Conservation (phyloP, 306 rosid genomes). For the Fagus sylvatica region DNA sequence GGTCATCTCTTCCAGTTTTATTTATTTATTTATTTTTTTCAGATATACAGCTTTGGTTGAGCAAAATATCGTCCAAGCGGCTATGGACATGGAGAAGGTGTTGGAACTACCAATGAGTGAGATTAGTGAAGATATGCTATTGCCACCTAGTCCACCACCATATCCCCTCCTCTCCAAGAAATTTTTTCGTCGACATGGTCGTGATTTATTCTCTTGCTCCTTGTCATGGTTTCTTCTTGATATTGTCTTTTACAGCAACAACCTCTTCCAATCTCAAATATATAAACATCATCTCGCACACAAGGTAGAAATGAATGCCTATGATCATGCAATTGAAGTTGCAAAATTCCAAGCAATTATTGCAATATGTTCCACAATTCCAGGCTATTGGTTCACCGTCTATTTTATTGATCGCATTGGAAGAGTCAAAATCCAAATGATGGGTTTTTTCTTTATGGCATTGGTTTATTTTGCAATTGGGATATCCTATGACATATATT, state of each 20-base stretch:
- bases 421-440: conserved; percentile 60
- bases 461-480: conserved; percentile 45
- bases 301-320: not conserved
- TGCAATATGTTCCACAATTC: conserved; percentile 62
- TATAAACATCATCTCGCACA: conserved; percentile 20
- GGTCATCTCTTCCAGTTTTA: too few species aligned
- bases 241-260: conserved; percentile 67
- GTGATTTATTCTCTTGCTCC: conserved; percentile 61
- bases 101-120: conserved; percentile 44
- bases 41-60: conserved; percentile 78
- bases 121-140: conserved; percentile 44
- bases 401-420: conserved; percentile 66
- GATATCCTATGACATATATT: conserved; percentile 45
- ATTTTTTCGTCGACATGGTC: conserved; percentile 57
- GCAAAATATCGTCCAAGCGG: conserved; percentile 63
- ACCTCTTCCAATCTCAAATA: conserved; percentile 63
- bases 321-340: conserved; percentile 31
- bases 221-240: conserved; percentile 58
- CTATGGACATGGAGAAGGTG: conserved; percentile 69
- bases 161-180: conserved; percentile 49
- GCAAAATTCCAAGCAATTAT: conserved; percentile 61
- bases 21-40: not conserved
- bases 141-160: not conserved
- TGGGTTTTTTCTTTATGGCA: conserved; percentile 65
- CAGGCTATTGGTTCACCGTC: conserved; percentile 68